Evolutionary conservation across 352 stramenopile species (phyloP).

Genomic region (Aphanomyces astaci): DNA sequence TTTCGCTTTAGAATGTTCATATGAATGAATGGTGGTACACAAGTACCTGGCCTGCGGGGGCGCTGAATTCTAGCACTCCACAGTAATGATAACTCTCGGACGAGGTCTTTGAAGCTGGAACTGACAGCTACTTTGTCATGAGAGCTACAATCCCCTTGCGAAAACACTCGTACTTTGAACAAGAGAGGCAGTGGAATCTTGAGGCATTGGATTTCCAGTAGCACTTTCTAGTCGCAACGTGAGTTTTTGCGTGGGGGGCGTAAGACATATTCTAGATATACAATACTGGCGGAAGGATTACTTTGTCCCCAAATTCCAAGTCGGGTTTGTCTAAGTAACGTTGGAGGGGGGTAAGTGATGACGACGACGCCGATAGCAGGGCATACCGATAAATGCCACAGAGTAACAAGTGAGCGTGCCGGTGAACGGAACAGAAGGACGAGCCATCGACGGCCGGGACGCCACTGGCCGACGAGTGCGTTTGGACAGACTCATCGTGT

Average conservation of each 20-base stretch:
- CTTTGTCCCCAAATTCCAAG: slow-evolving; percentile 62
- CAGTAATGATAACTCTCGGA: slow-evolving; percentile 33
- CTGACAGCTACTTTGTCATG: neutral
- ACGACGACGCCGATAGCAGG: neutral
- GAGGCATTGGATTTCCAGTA: slow-evolving; percentile 47
- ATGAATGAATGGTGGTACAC: no score
- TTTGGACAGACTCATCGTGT: neutral
- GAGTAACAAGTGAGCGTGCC: slow-evolving; percentile 37
- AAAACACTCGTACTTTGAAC: slow-evolving; percentile 33
- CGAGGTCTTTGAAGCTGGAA: neutral
- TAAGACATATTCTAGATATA: neutral
- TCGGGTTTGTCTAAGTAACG: slow-evolving; percentile 40
- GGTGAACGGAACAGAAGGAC: neutral
- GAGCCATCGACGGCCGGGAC: neutral
- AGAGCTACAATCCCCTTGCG: neutral
- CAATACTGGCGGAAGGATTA: slow-evolving; percentile 44
- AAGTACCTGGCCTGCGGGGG: slow-evolving; percentile 38
- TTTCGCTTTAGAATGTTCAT: no score
- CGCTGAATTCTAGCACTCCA: slow-evolving; percentile 58
- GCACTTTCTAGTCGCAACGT: slow-evolving; percentile 29
- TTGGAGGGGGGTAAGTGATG: neutral
- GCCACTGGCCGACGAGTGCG: neutral
- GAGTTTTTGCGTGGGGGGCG: no score
- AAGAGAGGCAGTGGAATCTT: slow-evolving; percentile 46
- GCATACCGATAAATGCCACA: slow-evolving; percentile 42